Evolutionary conservation across 2,329 filamentous ascomycete species (phyloP).

Genomic region (Talaromyces sp.): DNA sequence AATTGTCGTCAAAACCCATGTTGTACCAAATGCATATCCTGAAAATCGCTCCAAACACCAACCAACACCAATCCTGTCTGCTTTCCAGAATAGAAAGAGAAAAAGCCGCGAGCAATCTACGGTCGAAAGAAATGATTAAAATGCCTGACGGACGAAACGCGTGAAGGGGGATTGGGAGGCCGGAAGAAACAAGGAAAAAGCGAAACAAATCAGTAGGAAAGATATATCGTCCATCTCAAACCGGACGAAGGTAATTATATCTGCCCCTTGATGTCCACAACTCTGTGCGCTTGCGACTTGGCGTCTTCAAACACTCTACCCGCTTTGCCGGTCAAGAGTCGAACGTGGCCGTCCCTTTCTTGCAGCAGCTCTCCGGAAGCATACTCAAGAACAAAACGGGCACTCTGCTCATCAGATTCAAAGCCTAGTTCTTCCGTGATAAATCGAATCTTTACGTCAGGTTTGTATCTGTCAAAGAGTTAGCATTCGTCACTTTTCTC

Average conservation of each 20-base stretch:
- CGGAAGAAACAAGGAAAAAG: conserved; percentile 9
- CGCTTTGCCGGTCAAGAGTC: conserved; percentile 70
- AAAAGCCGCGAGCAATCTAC: neutral
- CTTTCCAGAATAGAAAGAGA: neutral
- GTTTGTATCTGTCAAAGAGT: conserved; percentile 71
- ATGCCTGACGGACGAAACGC: neutral
- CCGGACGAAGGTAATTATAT: conserved; percentile 49
- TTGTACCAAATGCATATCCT: neutral
- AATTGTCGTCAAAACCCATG: neutral
- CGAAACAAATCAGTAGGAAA: too few relatives aligned
- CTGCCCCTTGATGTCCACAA: conserved; percentile 96
- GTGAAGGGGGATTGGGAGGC: conserved; percentile 1
- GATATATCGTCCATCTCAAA: too few relatives aligned
- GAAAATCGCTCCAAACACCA: neutral
- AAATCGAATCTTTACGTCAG: conserved; percentile 80
- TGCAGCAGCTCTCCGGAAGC: conserved; percentile 70
- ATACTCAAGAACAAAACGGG: conserved; percentile 82
- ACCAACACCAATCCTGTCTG: neutral
- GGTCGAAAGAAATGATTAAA: conserved; percentile 1
- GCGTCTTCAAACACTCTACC: conserved; percentile 67
- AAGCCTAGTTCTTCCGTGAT: conserved; percentile 95
- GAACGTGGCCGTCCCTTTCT: conserved; percentile 67
- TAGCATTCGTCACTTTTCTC: conserved; percentile 37
- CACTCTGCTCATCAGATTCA: conserved; percentile 83
- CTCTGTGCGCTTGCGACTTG: conserved; percentile 68